Conservation (phyloP, 2,329 filamentous ascomycete genomes). For the Verticillium klebahnii region DNA sequence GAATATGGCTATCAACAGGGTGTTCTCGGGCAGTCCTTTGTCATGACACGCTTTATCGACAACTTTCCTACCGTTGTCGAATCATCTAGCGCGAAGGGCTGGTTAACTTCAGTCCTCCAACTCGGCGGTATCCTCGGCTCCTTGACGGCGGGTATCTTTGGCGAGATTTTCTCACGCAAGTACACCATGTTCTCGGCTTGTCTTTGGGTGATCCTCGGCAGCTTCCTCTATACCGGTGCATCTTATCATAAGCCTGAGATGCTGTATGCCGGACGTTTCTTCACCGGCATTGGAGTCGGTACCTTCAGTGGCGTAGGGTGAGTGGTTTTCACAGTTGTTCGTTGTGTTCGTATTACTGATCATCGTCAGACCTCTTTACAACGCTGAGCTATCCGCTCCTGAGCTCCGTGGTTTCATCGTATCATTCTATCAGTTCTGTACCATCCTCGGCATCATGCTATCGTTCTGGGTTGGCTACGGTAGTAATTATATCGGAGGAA, state of each 20-base stretch:
- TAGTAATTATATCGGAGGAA: conserved; percentile 41
- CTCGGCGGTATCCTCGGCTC: conserved; percentile 45
- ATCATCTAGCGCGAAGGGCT: conserved; percentile 42
- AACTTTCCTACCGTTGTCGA: conserved; percentile 43
- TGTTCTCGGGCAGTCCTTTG: conserved; percentile 47
- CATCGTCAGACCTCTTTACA: conserved; percentile 32
- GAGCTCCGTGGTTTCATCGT: conserved; percentile 62
- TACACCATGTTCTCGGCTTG: conserved; percentile 47
- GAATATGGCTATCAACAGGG: conserved; percentile 52
- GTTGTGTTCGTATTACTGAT: not conserved
- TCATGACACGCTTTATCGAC: conserved; percentile 45
- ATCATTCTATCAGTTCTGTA: conserved; percentile 59
- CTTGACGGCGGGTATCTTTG: conserved; percentile 39
- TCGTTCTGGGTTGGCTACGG: conserved; percentile 41
- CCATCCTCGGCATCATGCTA: conserved; percentile 50
- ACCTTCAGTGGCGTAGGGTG: conserved; percentile 36
- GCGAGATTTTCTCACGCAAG: conserved; percentile 45
- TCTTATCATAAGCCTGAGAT: conserved; percentile 11
- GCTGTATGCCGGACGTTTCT: conserved; percentile 26
- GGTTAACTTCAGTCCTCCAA: conserved; percentile 47
- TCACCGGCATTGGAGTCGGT: conserved; percentile 43
- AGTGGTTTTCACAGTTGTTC: not conserved
- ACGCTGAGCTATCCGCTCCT: conserved; percentile 50
- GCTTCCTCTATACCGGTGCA: conserved; percentile 40
- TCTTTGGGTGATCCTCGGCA: conserved; percentile 39